Conservation (phyloP, 2,329 filamentous ascomycete genomes). For the Diaporthe helianthi region DNA sequence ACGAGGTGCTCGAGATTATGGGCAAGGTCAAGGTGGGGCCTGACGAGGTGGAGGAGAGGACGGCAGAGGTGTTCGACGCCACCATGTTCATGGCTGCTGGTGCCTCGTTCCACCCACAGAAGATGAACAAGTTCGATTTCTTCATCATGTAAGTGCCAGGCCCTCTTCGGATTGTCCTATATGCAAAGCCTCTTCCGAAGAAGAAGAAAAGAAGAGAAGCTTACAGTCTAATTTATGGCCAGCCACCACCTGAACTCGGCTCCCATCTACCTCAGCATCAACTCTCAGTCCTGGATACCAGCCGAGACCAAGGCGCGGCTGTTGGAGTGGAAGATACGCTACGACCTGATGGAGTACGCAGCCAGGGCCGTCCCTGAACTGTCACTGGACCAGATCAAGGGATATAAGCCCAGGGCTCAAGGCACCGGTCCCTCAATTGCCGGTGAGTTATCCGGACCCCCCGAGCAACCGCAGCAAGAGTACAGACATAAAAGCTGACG, state of each 20-base stretch:
- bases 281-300: constrained; percentile 66
- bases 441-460: constrained; percentile 51
- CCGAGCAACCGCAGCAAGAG: no score
- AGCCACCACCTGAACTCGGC: constrained; percentile 78
- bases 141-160: constrained; percentile 62
- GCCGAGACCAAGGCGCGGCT: constrained; percentile 69
- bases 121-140: constrained; percentile 81
- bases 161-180: background rate
- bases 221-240: constrained; percentile 40
- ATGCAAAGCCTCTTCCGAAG: background rate
- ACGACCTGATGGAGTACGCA: constrained; percentile 77
- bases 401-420: constrained; percentile 60
- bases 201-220: background rate
- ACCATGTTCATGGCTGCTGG: constrained; percentile 56
- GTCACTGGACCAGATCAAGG: constrained; percentile 61
- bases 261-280: constrained; percentile 77
- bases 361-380: constrained; percentile 70
- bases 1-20: constrained; percentile 69
- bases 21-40: constrained; percentile 63
- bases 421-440: constrained; percentile 49
- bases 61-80: constrained; percentile 73
- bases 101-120: constrained; percentile 68
- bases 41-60: constrained; percentile 62
- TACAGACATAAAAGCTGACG: background rate
- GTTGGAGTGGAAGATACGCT: constrained; percentile 81